Evolutionary conservation across 192 early-diverging fungal genomes (phyloP).

Genomic region (Backusella luteola): DNA sequence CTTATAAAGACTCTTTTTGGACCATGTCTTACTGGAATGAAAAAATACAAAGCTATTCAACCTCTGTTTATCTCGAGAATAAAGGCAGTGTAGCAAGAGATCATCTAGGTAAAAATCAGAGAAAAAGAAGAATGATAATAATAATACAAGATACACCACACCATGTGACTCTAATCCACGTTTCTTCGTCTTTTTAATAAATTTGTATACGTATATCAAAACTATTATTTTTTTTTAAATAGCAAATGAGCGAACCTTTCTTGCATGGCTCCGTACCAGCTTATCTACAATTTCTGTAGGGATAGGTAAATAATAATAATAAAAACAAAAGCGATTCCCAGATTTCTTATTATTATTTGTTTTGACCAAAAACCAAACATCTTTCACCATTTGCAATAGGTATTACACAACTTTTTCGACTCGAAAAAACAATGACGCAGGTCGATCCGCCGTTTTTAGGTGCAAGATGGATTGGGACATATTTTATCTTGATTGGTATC

Average conservation of each 20-base stretch:
- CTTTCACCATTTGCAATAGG: slow-evolving; percentile 14
- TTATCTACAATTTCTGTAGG: slow-evolving; percentile 72
- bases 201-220: background rate
- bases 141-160: background rate
- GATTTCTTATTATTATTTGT: background rate
- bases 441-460: slow-evolving; percentile 10
- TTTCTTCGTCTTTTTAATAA: background rate
- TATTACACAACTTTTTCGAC: slow-evolving; percentile 33
- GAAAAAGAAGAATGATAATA: background rate
- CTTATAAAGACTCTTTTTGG: background rate
- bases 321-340: background rate
- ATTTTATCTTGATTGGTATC: slow-evolving; percentile 64
- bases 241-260: slow-evolving; percentile 79
- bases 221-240: background rate
- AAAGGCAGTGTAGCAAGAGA: slow-evolving; percentile 78
- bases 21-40: background rate
- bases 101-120: slow-evolving; percentile 56
- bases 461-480: slow-evolving; percentile 50
- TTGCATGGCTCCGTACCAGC: slow-evolving; percentile 79
- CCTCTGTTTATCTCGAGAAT: slow-evolving; percentile 58
- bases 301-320: slow-evolving; percentile 44
- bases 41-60: background rate
- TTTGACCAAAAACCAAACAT: background rate
- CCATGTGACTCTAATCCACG: background rate
- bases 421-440: slow-evolving; percentile 16